Base-by-base conservation (phyloP, 805 yeast genomes). In the Ogataea pilisensis region DNA sequence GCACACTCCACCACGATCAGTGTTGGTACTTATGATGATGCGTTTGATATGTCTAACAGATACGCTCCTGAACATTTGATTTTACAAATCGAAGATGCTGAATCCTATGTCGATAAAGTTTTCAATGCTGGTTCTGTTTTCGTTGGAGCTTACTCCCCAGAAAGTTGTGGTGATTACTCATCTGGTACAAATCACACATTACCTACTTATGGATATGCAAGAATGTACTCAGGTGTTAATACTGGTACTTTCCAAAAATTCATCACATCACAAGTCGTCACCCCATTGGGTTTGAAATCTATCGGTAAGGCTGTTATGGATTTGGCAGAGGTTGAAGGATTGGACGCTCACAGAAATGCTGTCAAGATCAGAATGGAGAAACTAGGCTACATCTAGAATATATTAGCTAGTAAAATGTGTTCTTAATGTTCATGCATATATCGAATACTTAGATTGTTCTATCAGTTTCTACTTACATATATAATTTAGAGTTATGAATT, bases 1-100 rank as follows among this genome's bases (percentile, higher is more conserved):
- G 81, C 87, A 12, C 97, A 93, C 70, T 91, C 98, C 19, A 82
- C 86, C 37, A 85, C 87, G 12, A 71, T 93, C 32, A 61, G 73
- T 44, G 95, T 89, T 29, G 69, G 73, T 30, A 65, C 79, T 21
- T 75, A 81, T 54, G 84, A 83, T 44, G 84, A 87, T 57, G 99
- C 99, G 0, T 77, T 93, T 54, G 72, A 70, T n/a, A 75, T 90
- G 66, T 85, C 95, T 34, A 93, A 93, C 66, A 71, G 76, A 56
- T 93, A 93, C 60, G 99, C 97, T 9, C 99, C 99, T 40, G 99
- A 93, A 69, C 99, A 93, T 68, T 78, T 93, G 70, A 93, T 93
- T 57, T 70, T 93, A 55, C 98, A 93, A 65, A 76, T 91, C 43
- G 80, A 84, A 46, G 66, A 90, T 48, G 97, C 99, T 11, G 68